phyloP scores from a whole-genome alignment of 2,329 filamentous ascomycete species.

The Aspergillus quadrilineatus region DNA sequence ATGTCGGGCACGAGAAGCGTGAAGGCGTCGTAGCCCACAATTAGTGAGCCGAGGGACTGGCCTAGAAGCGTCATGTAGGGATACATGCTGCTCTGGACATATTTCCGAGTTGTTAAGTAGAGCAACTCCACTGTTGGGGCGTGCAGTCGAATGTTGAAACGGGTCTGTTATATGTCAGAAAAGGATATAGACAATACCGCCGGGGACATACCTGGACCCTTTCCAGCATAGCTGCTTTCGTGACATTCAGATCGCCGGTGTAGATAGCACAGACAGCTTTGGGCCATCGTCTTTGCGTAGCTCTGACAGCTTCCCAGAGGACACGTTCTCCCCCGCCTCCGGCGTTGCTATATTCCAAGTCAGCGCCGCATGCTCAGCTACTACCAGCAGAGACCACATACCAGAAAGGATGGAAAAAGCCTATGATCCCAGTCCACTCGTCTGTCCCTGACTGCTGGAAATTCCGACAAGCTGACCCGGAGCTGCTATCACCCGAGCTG shows the following conservation, averaged over 20 bases:
- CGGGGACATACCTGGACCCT: constrained; percentile 66
- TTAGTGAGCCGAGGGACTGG: constrained; percentile 85
- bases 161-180: constrained; percentile 53
- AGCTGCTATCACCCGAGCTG: constrained; percentile 25
- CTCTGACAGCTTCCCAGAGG: constrained; percentile 90
- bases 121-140: constrained; percentile 81
- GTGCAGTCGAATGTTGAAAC: constrained; percentile 91
- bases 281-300: constrained; percentile 85
- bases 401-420: constrained; percentile 98
- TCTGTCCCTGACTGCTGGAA: constrained; percentile 41
- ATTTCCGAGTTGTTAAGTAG: constrained; percentile 83
- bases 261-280: constrained; percentile 89
- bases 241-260: constrained; percentile 88
- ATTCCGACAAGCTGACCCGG: constrained; percentile 45
- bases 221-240: constrained; percentile 74
- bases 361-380: constrained; percentile 1
- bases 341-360: constrained; percentile 66
- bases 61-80: constrained; percentile 89
- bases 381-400: constrained; percentile 38
- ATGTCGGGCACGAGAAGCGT: constrained; percentile 88
- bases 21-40: constrained; percentile 90
- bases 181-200: not conserved
- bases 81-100: constrained; percentile 83
- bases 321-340: constrained; percentile 94
- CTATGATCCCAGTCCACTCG: constrained; percentile 81